phyloP scores from a whole-genome alignment of 768 basidiomycete genomes.

The Serpula lacrymans region DNA sequence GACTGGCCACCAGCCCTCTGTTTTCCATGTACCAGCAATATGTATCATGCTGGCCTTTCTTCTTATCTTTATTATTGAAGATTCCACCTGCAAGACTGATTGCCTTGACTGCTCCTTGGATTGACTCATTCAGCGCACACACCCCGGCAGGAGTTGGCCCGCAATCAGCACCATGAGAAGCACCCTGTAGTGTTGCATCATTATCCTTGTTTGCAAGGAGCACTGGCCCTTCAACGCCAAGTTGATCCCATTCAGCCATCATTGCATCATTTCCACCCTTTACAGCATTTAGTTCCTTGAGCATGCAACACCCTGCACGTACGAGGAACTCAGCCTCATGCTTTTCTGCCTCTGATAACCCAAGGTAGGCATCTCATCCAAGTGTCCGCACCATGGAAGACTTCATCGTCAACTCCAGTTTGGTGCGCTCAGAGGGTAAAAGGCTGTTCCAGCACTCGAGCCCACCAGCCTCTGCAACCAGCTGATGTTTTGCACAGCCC shows the following conservation, averaged over 20 bases:
- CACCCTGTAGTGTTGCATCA: conserved; percentile 10
- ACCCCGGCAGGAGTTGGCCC: conserved; percentile 6
- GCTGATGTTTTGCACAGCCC: too few species aligned
- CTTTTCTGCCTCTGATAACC: conserved; percentile 12
- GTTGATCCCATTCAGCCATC: conserved; percentile 13
- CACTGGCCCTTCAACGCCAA: conserved; percentile 17
- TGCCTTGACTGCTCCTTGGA: conserved; percentile 21
- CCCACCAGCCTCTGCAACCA: conserved; percentile 21
- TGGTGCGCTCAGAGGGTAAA: too few species aligned
- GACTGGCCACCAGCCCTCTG: neutral
- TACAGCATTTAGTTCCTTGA: conserved; percentile 32
- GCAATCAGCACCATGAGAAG: too few species aligned
- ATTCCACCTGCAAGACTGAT: conserved; percentile 21
- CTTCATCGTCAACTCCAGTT: too few species aligned
- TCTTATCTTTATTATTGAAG: conserved; percentile 32
- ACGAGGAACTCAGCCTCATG: conserved; percentile 21
- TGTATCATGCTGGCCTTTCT: conserved; percentile 29
- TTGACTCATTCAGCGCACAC: conserved; percentile 16
- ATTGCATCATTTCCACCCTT: conserved; percentile 21
- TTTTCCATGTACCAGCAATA: conserved; percentile 8
- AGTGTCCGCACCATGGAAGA: too few species aligned
- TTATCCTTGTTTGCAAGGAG: conserved; percentile 28
- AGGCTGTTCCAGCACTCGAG: conserved; percentile 19
- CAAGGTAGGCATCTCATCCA: too few species aligned
- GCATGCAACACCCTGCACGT: conserved; percentile 29